These are phyloP conservation scores for Clavulina sp. DNA, from an alignment of 768 basidiomycete species.

Conservation along the genomic window DNA sequence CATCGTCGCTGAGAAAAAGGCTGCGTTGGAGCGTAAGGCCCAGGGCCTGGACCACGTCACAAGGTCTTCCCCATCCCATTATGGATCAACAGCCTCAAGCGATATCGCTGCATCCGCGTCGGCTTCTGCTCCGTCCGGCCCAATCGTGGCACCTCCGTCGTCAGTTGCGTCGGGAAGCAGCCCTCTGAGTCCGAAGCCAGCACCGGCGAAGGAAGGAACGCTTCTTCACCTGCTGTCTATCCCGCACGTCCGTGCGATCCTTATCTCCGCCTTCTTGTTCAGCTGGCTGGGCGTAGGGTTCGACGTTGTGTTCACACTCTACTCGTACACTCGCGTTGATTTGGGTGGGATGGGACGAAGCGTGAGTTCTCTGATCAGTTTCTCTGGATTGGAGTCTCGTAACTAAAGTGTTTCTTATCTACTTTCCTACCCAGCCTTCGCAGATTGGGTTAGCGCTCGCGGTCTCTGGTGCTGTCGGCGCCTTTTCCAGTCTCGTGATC, in stretches of 20 bases:
- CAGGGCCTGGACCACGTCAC: too few species aligned
- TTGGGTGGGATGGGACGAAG: slow-evolving; percentile 42
- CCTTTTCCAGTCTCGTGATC: not conserved
- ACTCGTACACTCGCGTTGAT: slow-evolving; percentile 42
- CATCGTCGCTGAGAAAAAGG: not conserved
- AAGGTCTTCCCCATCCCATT: too few species aligned
- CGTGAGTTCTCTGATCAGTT: slow-evolving; percentile 21
- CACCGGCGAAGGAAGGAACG: not conserved
- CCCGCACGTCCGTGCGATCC: slow-evolving; percentile 5
- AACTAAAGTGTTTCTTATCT: not conserved
- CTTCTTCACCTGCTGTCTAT: slow-evolving; percentile 4
- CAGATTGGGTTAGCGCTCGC: not conserved
- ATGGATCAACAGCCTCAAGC: not conserved
- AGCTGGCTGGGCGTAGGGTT: slow-evolving; percentile 35
- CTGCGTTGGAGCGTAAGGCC: too few species aligned
- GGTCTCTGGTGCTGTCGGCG: not conserved
- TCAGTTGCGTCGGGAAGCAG: not conserved
- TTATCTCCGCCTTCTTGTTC: slow-evolving; percentile 20
- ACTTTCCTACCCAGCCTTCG: not conserved
- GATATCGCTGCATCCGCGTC: not conserved
- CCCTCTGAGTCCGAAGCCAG: not conserved
- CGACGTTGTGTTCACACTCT: slow-evolving; percentile 50
- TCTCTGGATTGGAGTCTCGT: not conserved
- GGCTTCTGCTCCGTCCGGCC: too few species aligned
- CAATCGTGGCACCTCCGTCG: not conserved